Conservation (phyloP, 2,329 filamentous ascomycete species). For the Periglandula ipomoeae region DNA sequence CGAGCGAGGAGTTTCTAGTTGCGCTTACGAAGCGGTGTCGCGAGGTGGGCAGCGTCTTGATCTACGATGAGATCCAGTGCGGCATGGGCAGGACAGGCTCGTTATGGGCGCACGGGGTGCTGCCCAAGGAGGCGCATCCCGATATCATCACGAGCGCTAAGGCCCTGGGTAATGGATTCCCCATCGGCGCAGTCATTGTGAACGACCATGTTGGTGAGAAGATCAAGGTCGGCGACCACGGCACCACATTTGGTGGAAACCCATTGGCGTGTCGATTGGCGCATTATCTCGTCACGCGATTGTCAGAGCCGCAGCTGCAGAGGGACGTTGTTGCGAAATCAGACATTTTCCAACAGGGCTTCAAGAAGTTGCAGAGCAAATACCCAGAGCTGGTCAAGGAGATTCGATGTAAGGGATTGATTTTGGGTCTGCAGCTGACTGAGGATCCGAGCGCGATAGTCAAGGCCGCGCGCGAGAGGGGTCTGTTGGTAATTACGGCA, state of each 20-base stretch:
- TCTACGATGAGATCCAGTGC: constrained; percentile 97
- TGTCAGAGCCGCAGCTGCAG: constrained; percentile 64
- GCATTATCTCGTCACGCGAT: constrained; percentile 72
- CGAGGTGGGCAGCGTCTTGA: constrained; percentile 78
- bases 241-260: constrained; percentile 91
- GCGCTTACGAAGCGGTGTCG: constrained; percentile 78
- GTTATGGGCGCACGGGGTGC: constrained; percentile 77
- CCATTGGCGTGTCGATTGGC: constrained; percentile 77
- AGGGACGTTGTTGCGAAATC: constrained; percentile 59
- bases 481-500: constrained; percentile 82
- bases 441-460: constrained; percentile 66
- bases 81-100: constrained; percentile 78
- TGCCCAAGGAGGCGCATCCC: constrained; percentile 75
- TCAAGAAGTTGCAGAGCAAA: constrained; percentile 35
- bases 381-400: constrained; percentile 67
- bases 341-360: constrained; percentile 37
- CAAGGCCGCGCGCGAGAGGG: constrained; percentile 77
- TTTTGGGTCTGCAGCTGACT: constrained; percentile 76
- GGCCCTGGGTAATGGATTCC: constrained; percentile 92
- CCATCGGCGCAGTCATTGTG: constrained; percentile 64
- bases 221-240: constrained; percentile 64
- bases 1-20: constrained; percentile 70
- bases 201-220: constrained; percentile 30
- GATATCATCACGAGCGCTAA: constrained; percentile 93
- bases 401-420: constrained; percentile 73